Evolutionary conservation across 257 asterid genomes (phyloP), one percentile per base, ranked within the genome.

Genomic region (Solanum megistacrolobum): DNA sequence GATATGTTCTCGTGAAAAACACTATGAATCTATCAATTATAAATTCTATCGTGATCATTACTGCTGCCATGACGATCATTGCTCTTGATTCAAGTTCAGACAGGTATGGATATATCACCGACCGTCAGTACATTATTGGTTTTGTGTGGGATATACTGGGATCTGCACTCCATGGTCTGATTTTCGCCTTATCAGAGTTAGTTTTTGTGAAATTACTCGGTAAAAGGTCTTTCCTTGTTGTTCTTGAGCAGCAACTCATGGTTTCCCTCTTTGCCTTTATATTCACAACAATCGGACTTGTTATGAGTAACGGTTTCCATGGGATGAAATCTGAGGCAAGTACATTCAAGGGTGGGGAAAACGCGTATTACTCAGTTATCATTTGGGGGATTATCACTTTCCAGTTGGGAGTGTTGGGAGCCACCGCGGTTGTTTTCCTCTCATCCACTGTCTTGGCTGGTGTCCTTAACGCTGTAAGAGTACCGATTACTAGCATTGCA

Each of bases 391-490:
- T 93, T 12, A 46, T 96, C 34, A 91, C 95, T 11, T 96, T 94
- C 86, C 99, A 96, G 93, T 65, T 95, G 83, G 99, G 99, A 86
- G 52, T 96, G 90, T 89, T 96, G 34, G 99, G 98, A 87, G 94
- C 88, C 9, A 96, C 98, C 0, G 98, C 96, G 2, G 96, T 94
- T 79, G 87, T 95, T 87, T 96, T 95, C 82, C 87, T 96, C 32
- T 94, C 98, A 1, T 94, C 98, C 4, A 96, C 99, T 7, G 98
- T 96, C 86, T 81, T 96, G 20, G 98, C 99, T 2, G 98, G 99
- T 5, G 96, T 96, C 12, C 98, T 96, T n/a, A 96, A 96, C 81
- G 91, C 99, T 0, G 91, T 95, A 83, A 91, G 99, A 90, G 98
- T 96, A 25, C 98, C 99, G 0, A 69, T 96, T 21, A 96, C 98